Evolutionary conservation across 2,329 filamentous ascomycete species (phyloP).

Genomic region (Aureobasidium sp.): DNA sequence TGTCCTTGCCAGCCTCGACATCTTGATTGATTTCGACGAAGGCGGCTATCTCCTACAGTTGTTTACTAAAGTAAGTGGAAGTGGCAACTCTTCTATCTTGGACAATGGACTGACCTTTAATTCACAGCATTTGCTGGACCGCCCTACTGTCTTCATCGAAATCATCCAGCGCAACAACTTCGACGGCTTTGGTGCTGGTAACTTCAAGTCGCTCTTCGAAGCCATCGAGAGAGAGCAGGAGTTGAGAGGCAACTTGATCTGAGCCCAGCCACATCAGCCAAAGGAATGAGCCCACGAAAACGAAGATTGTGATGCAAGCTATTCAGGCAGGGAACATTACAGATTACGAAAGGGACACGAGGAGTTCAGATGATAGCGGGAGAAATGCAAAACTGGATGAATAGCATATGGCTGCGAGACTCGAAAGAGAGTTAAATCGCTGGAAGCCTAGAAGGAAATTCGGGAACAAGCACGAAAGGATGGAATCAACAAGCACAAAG

Average conservation of each 20-base stretch:
- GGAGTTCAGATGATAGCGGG: neutral
- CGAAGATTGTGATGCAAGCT: neutral
- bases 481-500: neutral
- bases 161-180: conserved; percentile 91
- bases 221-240: conserved; percentile 92
- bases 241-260: conserved; percentile 63
- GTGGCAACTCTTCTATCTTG: neutral
- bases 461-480: neutral
- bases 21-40: conserved; percentile 93
- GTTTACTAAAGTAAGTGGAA: conserved; percentile 41
- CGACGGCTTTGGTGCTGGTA: conserved; percentile 85
- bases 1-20: conserved; percentile 66
- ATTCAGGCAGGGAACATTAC: neutral
- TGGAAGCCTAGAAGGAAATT: neutral
- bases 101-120: neutral
- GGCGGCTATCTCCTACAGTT: conserved; percentile 67
- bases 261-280: neutral
- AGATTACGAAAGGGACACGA: no score
- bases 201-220: conserved; percentile 92
- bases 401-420: neutral
- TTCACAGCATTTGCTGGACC: conserved; percentile 68
- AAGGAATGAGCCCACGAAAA: no score
- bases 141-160: conserved; percentile 91
- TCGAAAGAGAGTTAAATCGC: neutral
- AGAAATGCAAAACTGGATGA: neutral